These are phyloP conservation scores for Inga oerstediana DNA, from an alignment of 306 rosid species.

Conservation along the genomic window DNA sequence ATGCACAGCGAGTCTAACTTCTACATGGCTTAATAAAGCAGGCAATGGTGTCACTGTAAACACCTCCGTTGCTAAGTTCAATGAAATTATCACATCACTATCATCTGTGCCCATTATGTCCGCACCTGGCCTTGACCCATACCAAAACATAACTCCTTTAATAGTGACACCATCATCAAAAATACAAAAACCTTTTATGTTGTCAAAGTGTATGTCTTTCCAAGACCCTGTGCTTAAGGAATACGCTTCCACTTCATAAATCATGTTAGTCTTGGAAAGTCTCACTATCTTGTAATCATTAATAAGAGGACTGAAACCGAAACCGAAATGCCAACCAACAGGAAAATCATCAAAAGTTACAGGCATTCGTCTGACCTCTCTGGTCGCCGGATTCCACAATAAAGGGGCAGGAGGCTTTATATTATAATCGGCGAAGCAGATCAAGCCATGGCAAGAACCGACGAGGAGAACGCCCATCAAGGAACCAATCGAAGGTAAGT, in stretches of 20 bases:
- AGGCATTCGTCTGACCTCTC: too few relatives aligned
- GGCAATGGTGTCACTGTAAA: neutral
- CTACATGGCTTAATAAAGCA: too few relatives aligned
- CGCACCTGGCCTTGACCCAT: neutral
- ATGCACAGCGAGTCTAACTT: neutral
- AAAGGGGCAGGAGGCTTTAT: neutral
- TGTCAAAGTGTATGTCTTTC: neutral
- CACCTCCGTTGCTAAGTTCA: neutral
- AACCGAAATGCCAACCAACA: too few relatives aligned
- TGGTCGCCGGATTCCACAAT: neutral
- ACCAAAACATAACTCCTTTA: neutral
- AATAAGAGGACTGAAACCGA: neutral
- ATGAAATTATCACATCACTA: neutral
- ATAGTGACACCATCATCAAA: neutral
- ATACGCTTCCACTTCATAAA: neutral
- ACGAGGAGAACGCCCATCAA: neutral
- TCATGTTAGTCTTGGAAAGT: too few relatives aligned
- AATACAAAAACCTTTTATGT: neutral
- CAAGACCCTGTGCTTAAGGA: neutral
- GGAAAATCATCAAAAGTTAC: neutral
- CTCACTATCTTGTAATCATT: neutral
- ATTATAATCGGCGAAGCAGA: neutral
- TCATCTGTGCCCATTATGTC: neutral
- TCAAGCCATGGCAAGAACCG: neutral
- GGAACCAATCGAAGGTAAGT: neutral